A percentile compares a stretch with the other conserved stretches of the same genome.
Conservation (phyloP, 225 moss, liverwort and hornwort genomes). For the Marchantia paleacea region DNA sequence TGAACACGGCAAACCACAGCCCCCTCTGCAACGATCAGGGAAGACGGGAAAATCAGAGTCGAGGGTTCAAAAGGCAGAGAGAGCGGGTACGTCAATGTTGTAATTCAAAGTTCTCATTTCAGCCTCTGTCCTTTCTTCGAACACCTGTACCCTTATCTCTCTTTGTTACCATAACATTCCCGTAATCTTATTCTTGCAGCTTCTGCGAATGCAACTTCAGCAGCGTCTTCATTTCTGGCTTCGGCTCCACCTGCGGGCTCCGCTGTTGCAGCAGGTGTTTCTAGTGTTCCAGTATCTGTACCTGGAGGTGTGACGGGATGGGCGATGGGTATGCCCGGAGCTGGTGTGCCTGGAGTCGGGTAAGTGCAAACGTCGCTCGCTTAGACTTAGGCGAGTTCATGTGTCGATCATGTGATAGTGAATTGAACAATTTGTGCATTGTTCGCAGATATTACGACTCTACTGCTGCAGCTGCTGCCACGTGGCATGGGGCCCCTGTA, state of each 20-base stretch:
- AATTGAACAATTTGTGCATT: neutral
- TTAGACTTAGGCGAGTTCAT: neutral
- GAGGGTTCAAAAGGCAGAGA: constrained; percentile 59
- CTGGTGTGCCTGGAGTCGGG: constrained; percentile 41
- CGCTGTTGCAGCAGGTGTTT: constrained; percentile 29
- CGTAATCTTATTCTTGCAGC: constrained; percentile 15
- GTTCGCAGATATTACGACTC: constrained; percentile 34
- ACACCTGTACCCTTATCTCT: neutral
- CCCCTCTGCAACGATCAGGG: constrained; percentile 37
- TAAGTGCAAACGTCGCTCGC: neutral
- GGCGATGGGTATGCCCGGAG: constrained; percentile 55
- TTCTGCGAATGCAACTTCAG: constrained; percentile 26
- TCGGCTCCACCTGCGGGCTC: constrained; percentile 28
- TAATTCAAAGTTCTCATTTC: neutral
- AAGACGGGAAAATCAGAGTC: constrained; percentile 53
- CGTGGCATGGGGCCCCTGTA: constrained; percentile 32
- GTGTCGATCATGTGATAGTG: neutral
- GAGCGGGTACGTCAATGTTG: constrained; percentile 42
- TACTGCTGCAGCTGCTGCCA: constrained; percentile 35
- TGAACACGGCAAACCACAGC: constrained; percentile 45
- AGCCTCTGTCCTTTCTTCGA: neutral
- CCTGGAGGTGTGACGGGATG: constrained; percentile 65
- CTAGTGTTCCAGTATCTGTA: constrained; percentile 45
- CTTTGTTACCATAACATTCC: neutral
- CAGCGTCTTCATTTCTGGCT: constrained; percentile 40